Conservation (phyloP, 2,329 filamentous ascomycete genomes). For the Akanthomyces dipterigenus region DNA sequence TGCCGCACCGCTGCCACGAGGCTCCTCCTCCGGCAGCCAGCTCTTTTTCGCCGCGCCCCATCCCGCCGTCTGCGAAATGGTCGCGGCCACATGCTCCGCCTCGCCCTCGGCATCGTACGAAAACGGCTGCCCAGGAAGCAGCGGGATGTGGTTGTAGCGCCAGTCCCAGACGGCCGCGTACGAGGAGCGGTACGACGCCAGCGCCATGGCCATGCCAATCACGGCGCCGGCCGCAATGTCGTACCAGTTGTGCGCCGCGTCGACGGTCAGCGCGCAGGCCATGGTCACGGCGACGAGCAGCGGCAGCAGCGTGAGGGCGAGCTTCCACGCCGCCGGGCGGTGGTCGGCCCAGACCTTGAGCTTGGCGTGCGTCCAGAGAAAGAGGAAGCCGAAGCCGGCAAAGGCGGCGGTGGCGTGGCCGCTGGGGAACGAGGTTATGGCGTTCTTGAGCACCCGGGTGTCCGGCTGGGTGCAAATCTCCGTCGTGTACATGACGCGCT, state of each 20-base stretch:
- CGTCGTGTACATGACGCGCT: slow-evolving; percentile 56
- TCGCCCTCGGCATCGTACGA: slow-evolving; percentile 15
- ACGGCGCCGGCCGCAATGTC: slow-evolving; percentile 57
- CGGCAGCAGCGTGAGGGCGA: slow-evolving; percentile 50
- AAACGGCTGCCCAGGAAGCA: slow-evolving; percentile 35
- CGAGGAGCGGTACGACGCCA: slow-evolving; percentile 57
- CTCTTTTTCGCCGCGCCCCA: slow-evolving; percentile 13
- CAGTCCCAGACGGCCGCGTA: slow-evolving; percentile 66
- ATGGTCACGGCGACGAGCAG: slow-evolving; percentile 55
- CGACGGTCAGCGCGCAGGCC: slow-evolving; percentile 54
- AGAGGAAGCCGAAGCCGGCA: slow-evolving; percentile 57
- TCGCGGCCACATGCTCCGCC: slow-evolving; percentile 1
- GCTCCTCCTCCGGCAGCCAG: slow-evolving; percentile 11
- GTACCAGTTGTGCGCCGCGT: slow-evolving; percentile 64
- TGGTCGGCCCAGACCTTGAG: slow-evolving; percentile 63
- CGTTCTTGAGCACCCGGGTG: slow-evolving; percentile 48
- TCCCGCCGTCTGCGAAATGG: slow-evolving; percentile 13
- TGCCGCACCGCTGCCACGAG: background rate
- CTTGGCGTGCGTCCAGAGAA: slow-evolving; percentile 65
- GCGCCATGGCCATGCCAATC: slow-evolving; percentile 57
- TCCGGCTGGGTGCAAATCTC: slow-evolving; percentile 54
- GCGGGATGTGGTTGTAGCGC: slow-evolving; percentile 60
- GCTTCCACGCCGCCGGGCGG: slow-evolving; percentile 61
- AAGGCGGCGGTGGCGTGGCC: slow-evolving; percentile 62
- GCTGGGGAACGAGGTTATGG: slow-evolving; percentile 59